A percentile compares a stretch with the other conserved stretches of the same genome.
These are phyloP conservation scores for Pseudophaeomoniella oleicola DNA, from an alignment of 2,329 filamentous ascomycete genomes.

Conservation along the genomic window DNA sequence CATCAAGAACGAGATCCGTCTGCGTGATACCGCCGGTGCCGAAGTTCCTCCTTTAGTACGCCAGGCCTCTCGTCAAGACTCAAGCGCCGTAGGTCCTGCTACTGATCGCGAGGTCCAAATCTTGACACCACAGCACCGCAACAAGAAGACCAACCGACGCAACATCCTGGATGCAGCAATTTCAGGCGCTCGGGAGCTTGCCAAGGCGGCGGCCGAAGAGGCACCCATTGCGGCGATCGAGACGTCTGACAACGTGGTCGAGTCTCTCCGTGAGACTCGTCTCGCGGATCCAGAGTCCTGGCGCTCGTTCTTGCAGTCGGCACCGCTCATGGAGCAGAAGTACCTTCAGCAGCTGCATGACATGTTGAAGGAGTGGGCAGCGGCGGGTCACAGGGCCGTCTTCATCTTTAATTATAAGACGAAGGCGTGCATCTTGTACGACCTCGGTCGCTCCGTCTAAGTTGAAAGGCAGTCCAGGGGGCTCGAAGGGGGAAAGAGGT, in stretches of 20 bases:
- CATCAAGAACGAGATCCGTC: conserved; percentile 68
- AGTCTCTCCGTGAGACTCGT: conserved; percentile 57
- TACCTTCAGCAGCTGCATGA: conserved; percentile 75
- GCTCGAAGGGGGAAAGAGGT: too few relatives aligned
- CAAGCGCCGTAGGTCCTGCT: conserved; percentile 18
- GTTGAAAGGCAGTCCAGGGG: too few relatives aligned
- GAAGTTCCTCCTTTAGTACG: conserved; percentile 24
- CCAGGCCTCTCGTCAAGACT: conserved; percentile 24
- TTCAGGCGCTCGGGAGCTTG: conserved; percentile 4
- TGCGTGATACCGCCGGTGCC: conserved; percentile 38
- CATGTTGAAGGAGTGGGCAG: conserved; percentile 50
- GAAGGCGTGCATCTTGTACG: conserved; percentile 72
- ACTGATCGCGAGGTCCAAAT: conserved; percentile 65
- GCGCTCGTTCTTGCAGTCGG: conserved; percentile 64
- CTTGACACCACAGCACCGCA: conserved; percentile 66
- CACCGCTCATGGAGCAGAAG: conserved; percentile 61
- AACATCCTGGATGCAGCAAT: conserved; percentile 53
- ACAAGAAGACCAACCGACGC: conserved; percentile 82
- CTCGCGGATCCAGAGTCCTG: conserved; percentile 73
- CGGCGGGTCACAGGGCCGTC: conserved; percentile 52
- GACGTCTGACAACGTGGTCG: conserved; percentile 68
- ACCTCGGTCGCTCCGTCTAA: too few relatives aligned
- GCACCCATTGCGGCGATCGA: conserved; percentile 75
- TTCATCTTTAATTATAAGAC: conserved; percentile 90
- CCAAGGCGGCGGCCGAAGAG: neutral